These are phyloP conservation scores for Climacium dendroides DNA, from an alignment of 225 moss, liverwort and hornwort species.

Conservation along the genomic window DNA sequence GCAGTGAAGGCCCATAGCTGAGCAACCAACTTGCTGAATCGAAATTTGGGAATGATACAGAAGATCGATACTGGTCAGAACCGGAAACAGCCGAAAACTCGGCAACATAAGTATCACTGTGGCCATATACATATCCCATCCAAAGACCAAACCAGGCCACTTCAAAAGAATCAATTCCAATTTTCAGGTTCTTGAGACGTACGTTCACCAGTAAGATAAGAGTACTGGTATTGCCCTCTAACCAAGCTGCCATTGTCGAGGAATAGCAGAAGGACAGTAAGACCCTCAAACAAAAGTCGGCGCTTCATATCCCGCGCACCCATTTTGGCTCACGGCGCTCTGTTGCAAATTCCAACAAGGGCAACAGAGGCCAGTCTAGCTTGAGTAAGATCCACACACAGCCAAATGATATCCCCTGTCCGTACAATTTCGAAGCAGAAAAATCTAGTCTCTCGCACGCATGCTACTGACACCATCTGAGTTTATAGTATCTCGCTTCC, in stretches of 20 bases:
- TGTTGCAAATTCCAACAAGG: neutral
- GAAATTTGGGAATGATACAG: neutral
- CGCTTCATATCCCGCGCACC: too few relatives aligned
- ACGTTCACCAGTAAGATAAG: neutral
- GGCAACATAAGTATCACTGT: neutral
- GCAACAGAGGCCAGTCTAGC: neutral
- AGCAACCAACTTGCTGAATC: neutral
- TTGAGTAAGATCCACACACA: neutral
- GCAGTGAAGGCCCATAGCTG: neutral
- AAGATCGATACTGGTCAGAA: neutral
- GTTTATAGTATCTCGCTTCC: neutral
- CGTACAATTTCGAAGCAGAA: neutral
- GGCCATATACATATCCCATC: neutral
- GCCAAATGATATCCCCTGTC: neutral
- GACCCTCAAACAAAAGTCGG: neutral
- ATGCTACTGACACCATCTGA: neutral
- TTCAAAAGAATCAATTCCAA: neutral
- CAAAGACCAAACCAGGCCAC: neutral
- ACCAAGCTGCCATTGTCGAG: neutral
- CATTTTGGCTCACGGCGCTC: neutral
- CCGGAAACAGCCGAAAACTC: neutral
- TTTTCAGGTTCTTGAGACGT: neutral
- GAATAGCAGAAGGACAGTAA: neutral
- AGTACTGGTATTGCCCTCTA: accelerated
- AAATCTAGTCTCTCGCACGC: neutral